Base-by-base conservation (phyloP, 2,329 filamentous ascomycete genomes). In the Ophiobolus disseminans region DNA sequence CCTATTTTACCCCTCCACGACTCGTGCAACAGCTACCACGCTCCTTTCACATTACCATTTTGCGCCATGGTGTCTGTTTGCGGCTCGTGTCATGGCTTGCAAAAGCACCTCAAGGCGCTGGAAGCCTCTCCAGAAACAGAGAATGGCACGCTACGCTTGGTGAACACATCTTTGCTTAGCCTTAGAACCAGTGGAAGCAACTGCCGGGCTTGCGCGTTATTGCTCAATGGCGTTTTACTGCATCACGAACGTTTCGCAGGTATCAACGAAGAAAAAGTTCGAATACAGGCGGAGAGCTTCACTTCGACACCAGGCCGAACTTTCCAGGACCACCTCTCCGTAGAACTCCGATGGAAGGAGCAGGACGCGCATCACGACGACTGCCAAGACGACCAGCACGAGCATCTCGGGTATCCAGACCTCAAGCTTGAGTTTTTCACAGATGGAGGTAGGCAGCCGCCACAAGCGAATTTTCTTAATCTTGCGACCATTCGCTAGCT, bases 371-470 rank as follows among this genome's bases (percentile, higher is more conserved):
- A 57, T 11, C 48, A 48, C 22, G 50, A 61, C 36, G 60, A 62
- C 10, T 49, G 42, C 39, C 60, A 57, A 32, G 51, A 53, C 22
- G 53, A 63, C 28, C 57, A 60, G 37, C 57, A 60, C 20, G 60
- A 60, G 16, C 57, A 59, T 35, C 45, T 55, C 17, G 57, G 57
- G 32, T 66, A 66, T 53, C 66, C 69, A 34, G 68, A 73, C 40
- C 57, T 73, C 37, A 72, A 70, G 31, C 55, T 73, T 1, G 69
- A 73, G 40, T 68, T 69, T 45, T 73, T 67, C 36, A 69, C 68
- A 47, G 68, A 71, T 48, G 55, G 60, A 67, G 66, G 69, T 71
- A 68, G 17, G 65, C 44, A 17, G 32, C 17, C 13, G 28, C 37
- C 42, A 8, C 30, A 38, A 11, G 20, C 13, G 14, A 13, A 13